These are phyloP conservation scores for Ophiostoma montium DNA, from an alignment of 2,329 filamentous ascomycete genomes.

Conservation along the genomic window DNA sequence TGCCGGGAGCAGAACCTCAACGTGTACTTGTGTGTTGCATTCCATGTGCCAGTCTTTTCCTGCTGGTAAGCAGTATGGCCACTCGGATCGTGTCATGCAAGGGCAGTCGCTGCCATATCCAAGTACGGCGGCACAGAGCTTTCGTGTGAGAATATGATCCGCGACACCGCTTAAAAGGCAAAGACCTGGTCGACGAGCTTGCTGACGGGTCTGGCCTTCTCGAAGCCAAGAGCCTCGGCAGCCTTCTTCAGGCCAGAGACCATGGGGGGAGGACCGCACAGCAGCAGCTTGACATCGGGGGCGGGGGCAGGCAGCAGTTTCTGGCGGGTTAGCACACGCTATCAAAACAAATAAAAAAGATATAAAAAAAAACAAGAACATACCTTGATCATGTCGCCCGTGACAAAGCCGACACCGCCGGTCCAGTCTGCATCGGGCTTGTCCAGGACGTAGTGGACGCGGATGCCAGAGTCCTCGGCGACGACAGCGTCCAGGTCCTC, in stretches of 20 bases:
- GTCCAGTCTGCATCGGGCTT: constrained; percentile 86
- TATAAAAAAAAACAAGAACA: constrained; percentile 14
- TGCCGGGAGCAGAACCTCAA: too few relatives aligned
- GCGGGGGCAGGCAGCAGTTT: constrained; percentile 71
- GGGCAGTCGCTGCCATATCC: too few relatives aligned
- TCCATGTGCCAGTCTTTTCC: too few relatives aligned
- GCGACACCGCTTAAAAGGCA: constrained; percentile 50
- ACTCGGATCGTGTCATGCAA: too few relatives aligned
- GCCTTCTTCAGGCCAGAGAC: constrained; percentile 94
- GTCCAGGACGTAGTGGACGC: constrained; percentile 90
- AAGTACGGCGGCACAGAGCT: not conserved
- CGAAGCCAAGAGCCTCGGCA: constrained; percentile 73
- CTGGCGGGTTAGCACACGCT: constrained; percentile 24
- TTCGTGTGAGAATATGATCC: not conserved
- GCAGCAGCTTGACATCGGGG: constrained; percentile 77
- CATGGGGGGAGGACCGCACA: constrained; percentile 96
- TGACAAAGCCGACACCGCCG: constrained; percentile 89
- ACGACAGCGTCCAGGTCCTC: constrained; percentile 77
- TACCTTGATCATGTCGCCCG: constrained; percentile 79
- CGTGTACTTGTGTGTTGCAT: too few relatives aligned
- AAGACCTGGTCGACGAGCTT: constrained; percentile 98
- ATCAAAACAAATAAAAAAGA: too few relatives aligned
- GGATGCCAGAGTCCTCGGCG: constrained; percentile 65
- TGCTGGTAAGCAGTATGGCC: too few relatives aligned
- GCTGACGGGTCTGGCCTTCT: constrained; percentile 87